Evolutionary conservation across 139 green algal genomes (phyloP).

Genomic region (Chlorella sp.): DNA sequence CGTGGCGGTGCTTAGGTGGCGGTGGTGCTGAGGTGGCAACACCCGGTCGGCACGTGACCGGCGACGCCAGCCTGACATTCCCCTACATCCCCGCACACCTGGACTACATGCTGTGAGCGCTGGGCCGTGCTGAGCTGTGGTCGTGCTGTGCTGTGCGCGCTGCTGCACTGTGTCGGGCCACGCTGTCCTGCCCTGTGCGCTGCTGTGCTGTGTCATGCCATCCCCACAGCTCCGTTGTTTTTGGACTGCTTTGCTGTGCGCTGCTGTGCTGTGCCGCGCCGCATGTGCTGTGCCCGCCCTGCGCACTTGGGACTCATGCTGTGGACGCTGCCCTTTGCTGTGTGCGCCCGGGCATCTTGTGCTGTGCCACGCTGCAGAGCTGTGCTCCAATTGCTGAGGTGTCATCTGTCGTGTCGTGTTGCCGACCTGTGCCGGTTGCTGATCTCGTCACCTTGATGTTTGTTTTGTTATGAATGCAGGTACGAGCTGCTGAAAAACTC

Average conservation of each 20-base stretch:
- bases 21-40: constrained; percentile 7
- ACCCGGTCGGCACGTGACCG: constrained; percentile 73
- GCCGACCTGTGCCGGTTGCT: neutral
- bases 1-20: too few species aligned
- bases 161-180: too few species aligned
- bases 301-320: constrained; percentile 94
- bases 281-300: constrained; percentile 56
- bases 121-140: neutral
- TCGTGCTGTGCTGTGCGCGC: too few species aligned
- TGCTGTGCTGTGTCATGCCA: too few species aligned
- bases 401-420: neutral
- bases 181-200: too few species aligned
- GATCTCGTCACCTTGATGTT: too few species aligned
- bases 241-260: too few species aligned
- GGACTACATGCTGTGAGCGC: constrained; percentile 86
- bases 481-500: constrained; percentile 94
- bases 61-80: constrained; percentile 52
- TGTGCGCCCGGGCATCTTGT: too few species aligned
- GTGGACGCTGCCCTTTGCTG: neutral
- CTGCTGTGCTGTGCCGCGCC: too few species aligned
- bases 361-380: too few species aligned
- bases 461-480: neutral
- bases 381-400: too few species aligned
- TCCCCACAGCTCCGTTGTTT: too few species aligned
- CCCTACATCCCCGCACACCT: constrained; percentile 91